Base-by-base conservation (phyloP, 257 asterid species). In the Nicotiana sylvestris region DNA sequence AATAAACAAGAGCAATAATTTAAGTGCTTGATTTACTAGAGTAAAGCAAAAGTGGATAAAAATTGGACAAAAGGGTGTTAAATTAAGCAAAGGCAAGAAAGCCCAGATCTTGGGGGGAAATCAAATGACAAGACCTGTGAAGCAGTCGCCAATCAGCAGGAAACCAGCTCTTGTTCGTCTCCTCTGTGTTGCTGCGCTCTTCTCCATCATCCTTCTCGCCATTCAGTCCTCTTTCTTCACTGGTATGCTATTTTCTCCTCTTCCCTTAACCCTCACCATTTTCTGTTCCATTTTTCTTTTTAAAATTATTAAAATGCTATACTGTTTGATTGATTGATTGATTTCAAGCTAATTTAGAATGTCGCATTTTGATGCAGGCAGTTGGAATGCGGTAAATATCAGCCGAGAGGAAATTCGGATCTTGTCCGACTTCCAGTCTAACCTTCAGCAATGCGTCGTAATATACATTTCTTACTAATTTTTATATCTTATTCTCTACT, bases 361-460 rank as follows among this genome's bases (percentile, higher is more conserved):
- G 61, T 1, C 17, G 18, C 5, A 2, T 33, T 8, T 62, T 37
- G 70, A 56, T 81, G 81, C 88, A 89, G 98, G 95, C 76, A 84
- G 72, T 82, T 88, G 39, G 87, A 81, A 18, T 53, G 55, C 87
- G 17, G 64, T 84, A 8, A 66, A 43, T 65, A 64, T 83, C 72
- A 86, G 76, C 83, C 39, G 43, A 46, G 82, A 82, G 67, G 89
- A 92, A 78, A 78, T 88, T 82, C 85, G 79, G 83, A 89, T 91
- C 86, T 89, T 96, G 81, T 90, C 89, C 57, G 87, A 89, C 72
- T 96, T 96, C 86, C 98, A 94, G 87, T 87, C 93, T 82, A 85
- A 76, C 65, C 86, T 96, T 78, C 94, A 93, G 86, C 98, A 96
- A 87, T 94, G 99, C 90, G 97, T 96, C 90, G 98, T 96, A 77